These are phyloP conservation scores for Xylaria arbuscula DNA, from an alignment of 2,329 filamentous ascomycete genomes.

Conservation along the genomic window DNA sequence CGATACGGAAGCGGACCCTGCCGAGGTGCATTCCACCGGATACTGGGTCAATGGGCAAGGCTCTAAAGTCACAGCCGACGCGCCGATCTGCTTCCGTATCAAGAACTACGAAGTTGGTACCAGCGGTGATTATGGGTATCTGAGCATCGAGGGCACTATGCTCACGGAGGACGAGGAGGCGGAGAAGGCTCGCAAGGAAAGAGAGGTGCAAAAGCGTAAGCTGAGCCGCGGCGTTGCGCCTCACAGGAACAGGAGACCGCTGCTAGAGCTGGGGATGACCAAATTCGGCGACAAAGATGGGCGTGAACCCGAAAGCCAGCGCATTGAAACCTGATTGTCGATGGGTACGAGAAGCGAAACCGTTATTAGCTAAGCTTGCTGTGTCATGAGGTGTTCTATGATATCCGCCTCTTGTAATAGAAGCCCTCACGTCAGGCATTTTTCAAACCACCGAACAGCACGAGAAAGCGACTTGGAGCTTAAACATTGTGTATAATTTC, in stretches of 20 bases:
- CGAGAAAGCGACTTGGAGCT: background rate
- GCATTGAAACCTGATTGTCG: conserved; percentile 51
- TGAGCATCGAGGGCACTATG: conserved; percentile 91
- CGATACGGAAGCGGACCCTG: conserved; percentile 55
- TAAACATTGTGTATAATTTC: background rate
- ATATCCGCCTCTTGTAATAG: conserved; percentile 5
- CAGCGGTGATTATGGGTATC: conserved; percentile 79
- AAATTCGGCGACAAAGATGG: conserved; percentile 62
- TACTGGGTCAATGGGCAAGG: conserved; percentile 82
- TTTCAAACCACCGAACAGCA: background rate
- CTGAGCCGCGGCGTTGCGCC: conserved; percentile 52
- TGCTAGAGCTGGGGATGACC: conserved; percentile 68
- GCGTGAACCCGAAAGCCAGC: conserved; percentile 55
- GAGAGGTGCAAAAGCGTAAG: conserved; percentile 52
- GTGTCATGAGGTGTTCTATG: conserved; percentile 8
- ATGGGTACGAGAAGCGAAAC: conserved; percentile 46
- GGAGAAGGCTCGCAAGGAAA: conserved; percentile 66
- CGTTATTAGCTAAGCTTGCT: conserved; percentile 13
- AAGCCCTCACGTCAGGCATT: background rate
- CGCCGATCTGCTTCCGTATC: conserved; percentile 80
- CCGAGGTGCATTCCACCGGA: conserved; percentile 67
- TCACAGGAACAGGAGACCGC: conserved; percentile 47
- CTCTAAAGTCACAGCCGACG: conserved; percentile 69
- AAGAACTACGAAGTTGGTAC: conserved; percentile 85
- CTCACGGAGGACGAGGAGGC: conserved; percentile 75